Evolutionary conservation across 768 basidiomycete species (phyloP), one percentile per base, ranked within the genome.

Genomic region (Clitopilus hobsonii): DNA sequence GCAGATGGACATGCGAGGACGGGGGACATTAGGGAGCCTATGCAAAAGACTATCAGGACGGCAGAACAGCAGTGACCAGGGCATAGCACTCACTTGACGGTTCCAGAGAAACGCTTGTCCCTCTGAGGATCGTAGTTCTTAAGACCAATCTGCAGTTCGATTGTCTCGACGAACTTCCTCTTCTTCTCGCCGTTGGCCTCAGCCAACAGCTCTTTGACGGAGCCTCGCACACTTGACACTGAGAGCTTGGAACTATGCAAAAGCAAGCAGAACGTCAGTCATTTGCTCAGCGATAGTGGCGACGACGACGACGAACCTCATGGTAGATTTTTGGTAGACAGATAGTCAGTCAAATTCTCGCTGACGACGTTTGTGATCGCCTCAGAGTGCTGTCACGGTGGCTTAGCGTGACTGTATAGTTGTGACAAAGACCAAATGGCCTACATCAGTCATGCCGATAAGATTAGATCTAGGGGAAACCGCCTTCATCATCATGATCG

Each of bases 101-200:
- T 97, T 67, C 94, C 94, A 61, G 93, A 95, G 91, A 99, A 98
- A 93, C 97, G 97, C 82, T 98, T 99, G 77, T 99, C 97, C 61
- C 97, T 82, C 85, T 98, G 97, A 64, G 97, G 96, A 74, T 99
- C 94, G 79, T 97, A 97, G 84, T 97, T 97, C 82, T 96, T 97
- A 68, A 97, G 83, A 63, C 94, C 94, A 64, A 97, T 91, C 74
- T 96, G 94, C 64, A 97, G 83, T 74, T 97, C 94, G 69, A 96
- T 87, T 55, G 94, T 97, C 82, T 96, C 94, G 60, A 94, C 84
- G 70, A 94, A 96, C 74, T 96, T 94, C 65, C 94, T 86, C 75
- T 83, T 89, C 77, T 91, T 89, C 73, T 94, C 93, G 76, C 88
- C 88, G 62, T 75, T 89, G 65, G 93, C 85, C 16, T 88, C 85